Evolutionary conservation across 2,329 filamentous ascomycete species (phyloP).

Genomic region (Microdochium paspali): DNA sequence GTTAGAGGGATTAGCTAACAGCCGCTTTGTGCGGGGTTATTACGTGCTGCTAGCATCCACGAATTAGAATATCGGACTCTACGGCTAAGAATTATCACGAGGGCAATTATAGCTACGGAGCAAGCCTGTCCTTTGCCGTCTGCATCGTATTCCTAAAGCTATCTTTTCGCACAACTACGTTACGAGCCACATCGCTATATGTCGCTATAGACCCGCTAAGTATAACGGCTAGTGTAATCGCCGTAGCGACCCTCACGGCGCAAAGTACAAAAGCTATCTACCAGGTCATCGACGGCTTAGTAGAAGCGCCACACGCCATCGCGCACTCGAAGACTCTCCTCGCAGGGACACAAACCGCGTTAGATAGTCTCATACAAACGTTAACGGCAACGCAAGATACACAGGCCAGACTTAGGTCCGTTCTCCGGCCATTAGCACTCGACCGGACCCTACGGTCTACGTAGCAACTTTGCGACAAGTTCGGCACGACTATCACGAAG

Average conservation of each 20-base stretch:
- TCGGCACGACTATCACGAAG: background rate
- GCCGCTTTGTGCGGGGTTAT: background rate
- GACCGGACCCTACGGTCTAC: background rate
- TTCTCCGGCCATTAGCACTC: background rate
- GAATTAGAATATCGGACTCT: background rate
- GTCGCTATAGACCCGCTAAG: background rate
- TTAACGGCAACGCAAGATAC: background rate
- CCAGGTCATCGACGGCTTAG: background rate
- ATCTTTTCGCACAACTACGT: background rate
- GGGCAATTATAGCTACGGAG: background rate
- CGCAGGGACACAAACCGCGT: background rate
- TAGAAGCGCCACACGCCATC: background rate
- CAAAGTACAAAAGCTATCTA: background rate
- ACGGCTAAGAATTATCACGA: background rate
- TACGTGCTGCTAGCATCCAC: background rate
- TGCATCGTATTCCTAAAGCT: background rate
- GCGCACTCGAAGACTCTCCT: background rate
- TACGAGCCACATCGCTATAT: background rate
- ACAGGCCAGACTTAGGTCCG: background rate
- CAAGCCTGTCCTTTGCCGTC: background rate
- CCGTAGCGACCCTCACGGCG: background rate
- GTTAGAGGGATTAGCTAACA: background rate
- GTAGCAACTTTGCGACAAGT: background rate
- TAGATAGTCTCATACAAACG: background rate
- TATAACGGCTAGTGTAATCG: background rate